Evolutionary conservation across 1,284 basidiomycete genomes (phyloP), one percentile per base, ranked within the genome.

Genomic region (Fomitopsis pinicola): DNA sequence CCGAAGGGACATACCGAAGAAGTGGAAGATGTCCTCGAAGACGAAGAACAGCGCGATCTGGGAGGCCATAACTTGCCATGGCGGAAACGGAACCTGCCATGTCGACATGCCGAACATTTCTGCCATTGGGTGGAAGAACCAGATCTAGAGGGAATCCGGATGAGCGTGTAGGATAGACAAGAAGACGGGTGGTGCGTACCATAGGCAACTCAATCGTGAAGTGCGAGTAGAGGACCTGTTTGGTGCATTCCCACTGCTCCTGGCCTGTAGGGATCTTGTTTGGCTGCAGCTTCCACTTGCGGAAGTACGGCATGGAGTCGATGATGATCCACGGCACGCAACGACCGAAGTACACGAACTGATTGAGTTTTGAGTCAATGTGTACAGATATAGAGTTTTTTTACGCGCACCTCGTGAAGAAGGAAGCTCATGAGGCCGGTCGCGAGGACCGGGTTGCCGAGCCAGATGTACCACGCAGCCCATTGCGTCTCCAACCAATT

Each of bases 311-410:
- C 57, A 95, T 95, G 3, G 88, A 79, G 76, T 98, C 97, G 75
- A 98, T 91, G 76, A 98, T 91, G 71, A 98, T 91, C 94, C 95
- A 98, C 0, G 97, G 97, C 28, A 99, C 78, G 66, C 89, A 90
- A 42, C 97, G 92, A 33, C 97, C 97, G 75, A 99, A 99, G 82
- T 99, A 99, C 48, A 98, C 93, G 69, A 96, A 74, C 94, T 97
- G 59, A 42, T 15, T n/a, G 12, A 26, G 12, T 10, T 7, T 2
- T 35, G 14, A 42, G 26, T 9, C 17, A 55, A n/a, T 5, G 19
- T 35, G 3, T 12, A 5, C 58, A 42, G 7, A 17, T 17, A 38
- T 0, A 22, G 30, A 15, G 7, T 5, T 3, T 7, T 44, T 12
- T 30, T 2, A 17, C 5, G 76, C 88, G 59, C 63, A 95, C 93